A percentile compares a stretch with the other conserved stretches of the same genome.
Evolutionary conservation across 345 rosid species (phyloP).

Genomic region (Eucalyptus sideroxylon): DNA sequence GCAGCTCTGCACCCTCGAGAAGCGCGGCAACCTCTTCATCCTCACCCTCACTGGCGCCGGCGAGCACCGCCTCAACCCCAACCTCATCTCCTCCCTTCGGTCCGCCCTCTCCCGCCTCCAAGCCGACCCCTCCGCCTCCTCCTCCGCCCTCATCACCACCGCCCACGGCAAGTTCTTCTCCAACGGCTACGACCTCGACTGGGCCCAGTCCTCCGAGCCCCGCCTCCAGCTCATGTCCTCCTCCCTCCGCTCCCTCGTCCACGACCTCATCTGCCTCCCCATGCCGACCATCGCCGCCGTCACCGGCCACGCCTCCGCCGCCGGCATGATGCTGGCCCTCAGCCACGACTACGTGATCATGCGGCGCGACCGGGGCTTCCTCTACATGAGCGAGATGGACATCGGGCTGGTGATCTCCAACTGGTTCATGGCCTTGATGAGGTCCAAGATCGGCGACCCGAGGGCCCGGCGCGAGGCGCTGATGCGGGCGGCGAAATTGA

Average conservation of each 20-base stretch:
- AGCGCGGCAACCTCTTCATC: conserved; percentile 32
- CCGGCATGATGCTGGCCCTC: conserved; percentile 40
- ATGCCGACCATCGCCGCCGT: conserved; percentile 60
- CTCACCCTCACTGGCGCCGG: conserved; percentile 42
- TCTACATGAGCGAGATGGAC: conserved; percentile 77
- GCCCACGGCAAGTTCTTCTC: conserved; percentile 78
- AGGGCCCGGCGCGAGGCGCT: conserved; percentile 27
- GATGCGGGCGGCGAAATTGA: conserved; percentile 40
- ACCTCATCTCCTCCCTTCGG: conserved; percentile 23
- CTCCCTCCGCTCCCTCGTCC: conserved; percentile 19
- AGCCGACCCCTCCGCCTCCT: conserved; percentile 10
- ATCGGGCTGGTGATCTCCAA: conserved; percentile 26
- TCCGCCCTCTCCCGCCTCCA: conserved; percentile 27
- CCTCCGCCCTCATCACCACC: conserved; percentile 51
- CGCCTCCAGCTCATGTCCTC: conserved; percentile 21
- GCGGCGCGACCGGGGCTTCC: conserved; percentile 56
- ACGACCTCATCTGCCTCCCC: conserved; percentile 50
- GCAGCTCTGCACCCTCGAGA: conserved; percentile 45
- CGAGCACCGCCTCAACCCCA: conserved; percentile 55
- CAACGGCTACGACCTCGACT: conserved; percentile 65
- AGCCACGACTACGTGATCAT: conserved; percentile 54
- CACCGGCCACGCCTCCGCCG: conserved; percentile 76
- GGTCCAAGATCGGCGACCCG: conserved; percentile 26
- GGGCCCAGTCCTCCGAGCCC: conserved; percentile 20
- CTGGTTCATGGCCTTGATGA: conserved; percentile 24